phyloP scores from a whole-genome alignment of 768 basidiomycete species.

The Tephrocybe sp. region DNA sequence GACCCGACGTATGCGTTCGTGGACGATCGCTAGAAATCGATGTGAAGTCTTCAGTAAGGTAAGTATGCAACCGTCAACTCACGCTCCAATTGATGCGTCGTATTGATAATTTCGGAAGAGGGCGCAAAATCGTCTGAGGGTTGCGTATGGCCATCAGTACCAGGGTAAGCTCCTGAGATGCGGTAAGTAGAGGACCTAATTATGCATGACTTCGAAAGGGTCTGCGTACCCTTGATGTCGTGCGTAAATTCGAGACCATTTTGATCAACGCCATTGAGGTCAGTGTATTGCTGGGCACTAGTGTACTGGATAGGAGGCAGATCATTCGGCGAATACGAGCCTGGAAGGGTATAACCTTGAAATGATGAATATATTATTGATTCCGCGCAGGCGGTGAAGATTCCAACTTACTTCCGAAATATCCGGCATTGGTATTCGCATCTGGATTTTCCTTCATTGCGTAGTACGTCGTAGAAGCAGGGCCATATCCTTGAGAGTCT shows the following conservation, averaged over 20 bases:
- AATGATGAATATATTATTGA: not conserved
- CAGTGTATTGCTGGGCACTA: not conserved
- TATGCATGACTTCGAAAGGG: not conserved
- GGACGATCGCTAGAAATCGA: constrained; percentile 26
- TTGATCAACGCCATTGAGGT: not conserved
- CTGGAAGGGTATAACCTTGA: not conserved
- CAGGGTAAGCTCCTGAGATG: not conserved
- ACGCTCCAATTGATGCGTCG: constrained; percentile 8
- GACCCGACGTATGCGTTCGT: constrained; percentile 26
- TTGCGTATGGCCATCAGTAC: constrained; percentile 2
- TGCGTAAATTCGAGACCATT: not conserved
- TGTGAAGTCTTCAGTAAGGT: too few relatives aligned
- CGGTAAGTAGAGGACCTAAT: not conserved
- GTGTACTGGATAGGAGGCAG: not conserved
- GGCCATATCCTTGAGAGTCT: not conserved
- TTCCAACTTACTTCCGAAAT: not conserved
- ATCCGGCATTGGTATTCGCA: not conserved
- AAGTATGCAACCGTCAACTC: too few relatives aligned
- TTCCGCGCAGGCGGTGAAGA: not conserved
- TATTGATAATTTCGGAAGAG: constrained; percentile 3
- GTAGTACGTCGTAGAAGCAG: not conserved
- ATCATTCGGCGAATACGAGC: not conserved
- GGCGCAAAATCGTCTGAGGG: constrained; percentile 1
- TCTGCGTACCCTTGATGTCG: not conserved
- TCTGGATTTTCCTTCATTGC: not conserved